phyloP scores from a whole-genome alignment of 495 filamentous ascomycete genomes.

The Lentithecium fluviatile region DNA sequence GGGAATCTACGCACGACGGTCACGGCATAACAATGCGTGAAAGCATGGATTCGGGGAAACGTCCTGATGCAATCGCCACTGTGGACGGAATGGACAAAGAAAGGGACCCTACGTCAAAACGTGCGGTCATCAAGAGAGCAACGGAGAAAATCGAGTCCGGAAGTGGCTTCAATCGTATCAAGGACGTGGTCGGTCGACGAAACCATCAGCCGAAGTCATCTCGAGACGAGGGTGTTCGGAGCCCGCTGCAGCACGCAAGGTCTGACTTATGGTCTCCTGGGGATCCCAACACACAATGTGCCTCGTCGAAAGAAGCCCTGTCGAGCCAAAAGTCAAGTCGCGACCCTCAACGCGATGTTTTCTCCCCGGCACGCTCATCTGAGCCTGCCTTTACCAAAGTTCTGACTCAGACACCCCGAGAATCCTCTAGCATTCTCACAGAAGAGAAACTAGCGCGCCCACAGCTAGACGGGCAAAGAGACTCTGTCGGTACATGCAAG shows the following conservation, averaged over 20 bases:
- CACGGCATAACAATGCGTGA: conserved; percentile 47
- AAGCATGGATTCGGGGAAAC: conserved; percentile 32
- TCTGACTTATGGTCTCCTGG: not conserved
- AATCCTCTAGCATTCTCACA: conserved; percentile 17
- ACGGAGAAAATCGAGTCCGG: conserved; percentile 80
- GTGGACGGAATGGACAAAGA: conserved; percentile 48
- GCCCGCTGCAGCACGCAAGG: conserved; percentile 8
- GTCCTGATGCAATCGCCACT: conserved; percentile 5
- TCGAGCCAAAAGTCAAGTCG: not conserved
- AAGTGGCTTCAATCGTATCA: conserved; percentile 78
- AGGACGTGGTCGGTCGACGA: conserved; percentile 71
- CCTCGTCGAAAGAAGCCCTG: not conserved
- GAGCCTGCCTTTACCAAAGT: conserved; percentile 27
- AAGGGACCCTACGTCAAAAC: conserved; percentile 64
- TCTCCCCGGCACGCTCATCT: not conserved
- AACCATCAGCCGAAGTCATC: conserved; percentile 56
- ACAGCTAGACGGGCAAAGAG: not conserved
- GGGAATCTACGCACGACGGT: conserved; percentile 50
- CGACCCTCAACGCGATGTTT: not conserved
- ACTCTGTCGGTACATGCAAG: not conserved
- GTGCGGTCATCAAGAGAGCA: conserved; percentile 73
- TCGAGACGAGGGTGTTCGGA: conserved; percentile 49
- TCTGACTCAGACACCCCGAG: conserved; percentile 31
- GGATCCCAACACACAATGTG: not conserved
- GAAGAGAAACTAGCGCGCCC: not conserved